Percentiles rank a stretch among this genome's conserved stretches.
Evolutionary conservation across 2,329 filamentous ascomycete species (phyloP).

Genomic region (Aureobasidium melanogenum): DNA sequence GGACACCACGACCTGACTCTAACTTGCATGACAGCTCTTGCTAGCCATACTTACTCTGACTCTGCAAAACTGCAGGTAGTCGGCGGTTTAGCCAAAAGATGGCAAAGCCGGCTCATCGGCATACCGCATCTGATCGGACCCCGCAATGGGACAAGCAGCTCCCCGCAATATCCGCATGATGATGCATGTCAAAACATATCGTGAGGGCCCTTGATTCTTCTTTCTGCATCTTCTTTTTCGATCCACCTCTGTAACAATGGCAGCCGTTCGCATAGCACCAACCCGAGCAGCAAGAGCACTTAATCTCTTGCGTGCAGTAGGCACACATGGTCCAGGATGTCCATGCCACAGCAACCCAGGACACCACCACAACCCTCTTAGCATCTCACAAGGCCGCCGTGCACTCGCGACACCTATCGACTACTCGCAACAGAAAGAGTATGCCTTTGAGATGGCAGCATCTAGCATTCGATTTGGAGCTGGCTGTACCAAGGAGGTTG

Average conservation of each 20-base stretch:
- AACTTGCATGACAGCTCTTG: neutral
- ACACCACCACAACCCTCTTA: conserved; percentile 54
- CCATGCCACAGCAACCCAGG: conserved; percentile 88
- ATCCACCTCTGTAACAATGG: conserved; percentile 19
- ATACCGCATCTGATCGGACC: neutral
- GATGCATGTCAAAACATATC: conserved; percentile 7
- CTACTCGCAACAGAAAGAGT: conserved; percentile 71
- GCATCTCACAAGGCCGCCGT: conserved; percentile 47
- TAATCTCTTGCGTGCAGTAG: conserved; percentile 77
- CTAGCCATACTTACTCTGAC: neutral
- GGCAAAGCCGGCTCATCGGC: neutral
- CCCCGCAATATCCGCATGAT: conserved; percentile 4
- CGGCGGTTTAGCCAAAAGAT: neutral
- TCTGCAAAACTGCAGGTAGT: neutral
- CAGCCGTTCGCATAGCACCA: conserved; percentile 32
- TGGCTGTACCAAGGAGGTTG: conserved; percentile 88
- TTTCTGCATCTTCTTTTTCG: neutral
- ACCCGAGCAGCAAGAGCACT: conserved; percentile 51
- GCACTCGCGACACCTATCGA: conserved; percentile 70
- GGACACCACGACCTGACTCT: neutral
- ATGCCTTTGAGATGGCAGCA: conserved; percentile 97
- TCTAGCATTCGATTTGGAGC: conserved; percentile 90
- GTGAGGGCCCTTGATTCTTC: neutral
- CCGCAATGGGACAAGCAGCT: neutral
- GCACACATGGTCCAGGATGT: conserved; percentile 75